These are phyloP conservation scores for Purshia tridentata DNA, from an alignment of 306 rosid genomes.

Conservation along the genomic window DNA sequence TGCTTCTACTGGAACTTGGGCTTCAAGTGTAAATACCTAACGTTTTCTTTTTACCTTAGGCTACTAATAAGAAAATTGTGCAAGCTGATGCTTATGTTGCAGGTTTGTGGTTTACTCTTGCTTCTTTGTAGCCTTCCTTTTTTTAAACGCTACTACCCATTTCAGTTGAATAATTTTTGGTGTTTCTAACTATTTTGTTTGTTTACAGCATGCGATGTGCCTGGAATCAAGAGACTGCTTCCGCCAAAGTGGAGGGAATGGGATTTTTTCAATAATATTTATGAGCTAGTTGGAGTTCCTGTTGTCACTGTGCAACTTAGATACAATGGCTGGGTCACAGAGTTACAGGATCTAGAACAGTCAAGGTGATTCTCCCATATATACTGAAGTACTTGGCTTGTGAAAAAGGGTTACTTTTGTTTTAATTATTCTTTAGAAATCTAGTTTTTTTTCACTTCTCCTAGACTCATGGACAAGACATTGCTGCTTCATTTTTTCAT, in stretches of 20 bases:
- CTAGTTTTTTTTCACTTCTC: not conserved
- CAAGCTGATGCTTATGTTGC: constrained; percentile 96
- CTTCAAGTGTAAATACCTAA: constrained; percentile 15
- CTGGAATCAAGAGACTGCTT: constrained; percentile 89
- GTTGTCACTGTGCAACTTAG: constrained; percentile 99
- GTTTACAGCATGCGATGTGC: constrained; percentile 92
- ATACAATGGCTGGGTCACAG: constrained; percentile 98
- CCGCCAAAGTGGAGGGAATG: constrained; percentile 83
- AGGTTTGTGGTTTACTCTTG: constrained; percentile 52
- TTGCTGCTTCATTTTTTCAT: constrained; percentile 27
- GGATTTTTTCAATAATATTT: constrained; percentile 76
- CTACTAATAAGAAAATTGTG: constrained; percentile 76
- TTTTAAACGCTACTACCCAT: constrained; percentile 12
- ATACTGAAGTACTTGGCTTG: constrained; percentile 12
- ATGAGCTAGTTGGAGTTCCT: constrained; percentile 89
- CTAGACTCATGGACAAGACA: not conserved
- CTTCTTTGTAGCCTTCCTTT: constrained; percentile 3
- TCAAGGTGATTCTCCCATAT: constrained; percentile 65
- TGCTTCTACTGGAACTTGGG: not conserved
- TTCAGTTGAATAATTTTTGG: constrained; percentile 13
- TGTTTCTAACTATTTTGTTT: constrained; percentile 34
- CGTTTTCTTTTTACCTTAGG: constrained; percentile 44
- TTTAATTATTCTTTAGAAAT: not conserved
- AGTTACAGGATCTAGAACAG: constrained; percentile 84
- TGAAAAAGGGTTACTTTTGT: constrained; percentile 11